Percentiles rank a stretch among this genome's conserved stretches.
Evolutionary conservation across 2,329 filamentous ascomycete species (phyloP).

Genomic region (Paradendryphiella salina): DNA sequence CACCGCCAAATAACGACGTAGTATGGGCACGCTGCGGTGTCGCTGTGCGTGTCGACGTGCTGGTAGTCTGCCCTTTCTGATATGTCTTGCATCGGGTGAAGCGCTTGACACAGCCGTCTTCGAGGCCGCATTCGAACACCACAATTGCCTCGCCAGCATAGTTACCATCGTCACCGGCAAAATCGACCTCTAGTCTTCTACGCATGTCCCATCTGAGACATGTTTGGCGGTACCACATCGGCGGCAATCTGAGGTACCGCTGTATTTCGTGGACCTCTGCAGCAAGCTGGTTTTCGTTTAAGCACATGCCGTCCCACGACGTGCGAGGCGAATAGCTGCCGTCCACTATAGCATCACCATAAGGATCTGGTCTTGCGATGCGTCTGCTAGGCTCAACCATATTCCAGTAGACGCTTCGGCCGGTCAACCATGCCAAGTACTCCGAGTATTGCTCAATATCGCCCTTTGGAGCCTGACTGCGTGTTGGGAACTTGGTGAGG

Average conservation of each 20-base stretch:
- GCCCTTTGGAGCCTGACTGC: constrained; percentile 55
- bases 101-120: constrained; percentile 61
- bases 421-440: constrained; percentile 76
- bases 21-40: constrained; percentile 22
- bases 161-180: constrained; percentile 76
- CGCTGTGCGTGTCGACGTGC: constrained; percentile 21
- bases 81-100: constrained; percentile 59
- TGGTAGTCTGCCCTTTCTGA: constrained; percentile 31
- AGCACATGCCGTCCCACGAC: constrained; percentile 71
- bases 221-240: constrained; percentile 74
- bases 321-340: constrained; percentile 81
- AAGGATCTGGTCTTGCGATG: constrained; percentile 70
- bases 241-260: constrained; percentile 70
- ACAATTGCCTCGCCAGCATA: constrained; percentile 77
- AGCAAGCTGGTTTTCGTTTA: constrained; percentile 69
- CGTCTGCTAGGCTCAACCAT: constrained; percentile 78
- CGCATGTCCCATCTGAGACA: constrained; percentile 94
- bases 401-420: constrained; percentile 78
- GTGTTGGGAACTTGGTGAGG: constrained; percentile 69
- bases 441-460: constrained; percentile 58
- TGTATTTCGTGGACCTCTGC: constrained; percentile 84
- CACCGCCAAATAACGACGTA: constrained; percentile 58
- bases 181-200: constrained; percentile 82
- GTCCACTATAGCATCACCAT: constrained; percentile 64
- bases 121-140: constrained; percentile 72